Conservation (phyloP, 176 grass and related monocot species). For the Thinopyrum elongatum region DNA sequence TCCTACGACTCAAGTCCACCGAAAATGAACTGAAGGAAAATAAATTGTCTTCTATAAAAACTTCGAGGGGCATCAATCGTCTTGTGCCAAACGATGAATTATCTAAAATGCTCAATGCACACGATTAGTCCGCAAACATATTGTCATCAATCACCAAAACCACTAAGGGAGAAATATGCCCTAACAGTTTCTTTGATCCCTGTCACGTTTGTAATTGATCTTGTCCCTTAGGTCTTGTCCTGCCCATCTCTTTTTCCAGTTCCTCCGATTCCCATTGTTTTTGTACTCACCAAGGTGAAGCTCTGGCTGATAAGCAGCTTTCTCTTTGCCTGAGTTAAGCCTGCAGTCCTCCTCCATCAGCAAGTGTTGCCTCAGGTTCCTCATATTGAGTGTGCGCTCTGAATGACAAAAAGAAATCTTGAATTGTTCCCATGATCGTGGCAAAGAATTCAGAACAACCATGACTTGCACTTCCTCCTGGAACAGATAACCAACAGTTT, state of each 20-base stretch:
- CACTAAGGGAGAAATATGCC: too few species aligned
- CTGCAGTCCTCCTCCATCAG: not conserved
- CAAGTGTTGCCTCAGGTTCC: not conserved
- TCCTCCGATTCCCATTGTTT: not conserved
- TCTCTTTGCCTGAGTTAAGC: not conserved
- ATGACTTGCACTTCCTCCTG: not conserved
- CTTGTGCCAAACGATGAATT: too few species aligned
- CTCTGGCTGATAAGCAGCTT: not conserved
- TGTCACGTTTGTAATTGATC: not conserved
- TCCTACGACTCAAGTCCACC: too few species aligned
- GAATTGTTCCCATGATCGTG: not conserved
- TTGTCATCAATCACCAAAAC: too few species aligned
- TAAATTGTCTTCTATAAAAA: too few species aligned
- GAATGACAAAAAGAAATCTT: not conserved
- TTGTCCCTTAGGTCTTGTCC: not conserved
- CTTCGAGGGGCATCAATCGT: too few species aligned
- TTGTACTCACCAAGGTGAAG: not conserved
- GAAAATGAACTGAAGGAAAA: too few species aligned
- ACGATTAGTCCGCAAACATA: too few species aligned
- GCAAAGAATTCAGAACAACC: not conserved
- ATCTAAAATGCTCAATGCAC: too few species aligned
- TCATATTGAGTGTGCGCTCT: not conserved
- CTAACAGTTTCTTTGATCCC: not conserved
- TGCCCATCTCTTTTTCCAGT: not conserved
- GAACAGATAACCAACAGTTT: too few species aligned